Evolutionary conservation across 176 grass and related monocot genomes (phyloP).

Genomic region (Oryza meyeriana): DNA sequence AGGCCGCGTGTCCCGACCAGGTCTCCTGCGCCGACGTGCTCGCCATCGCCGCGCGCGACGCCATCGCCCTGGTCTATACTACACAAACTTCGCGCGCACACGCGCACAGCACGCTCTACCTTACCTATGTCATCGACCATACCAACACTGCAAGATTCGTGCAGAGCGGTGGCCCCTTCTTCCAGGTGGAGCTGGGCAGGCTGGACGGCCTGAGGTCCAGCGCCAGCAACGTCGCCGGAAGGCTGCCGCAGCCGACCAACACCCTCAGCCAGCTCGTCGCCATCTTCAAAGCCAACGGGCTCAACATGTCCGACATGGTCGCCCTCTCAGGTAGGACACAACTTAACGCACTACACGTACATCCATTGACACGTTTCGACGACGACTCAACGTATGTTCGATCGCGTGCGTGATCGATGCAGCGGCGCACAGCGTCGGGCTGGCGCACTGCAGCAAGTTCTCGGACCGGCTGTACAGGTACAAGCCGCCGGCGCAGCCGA

Average conservation of each 20-base stretch:
- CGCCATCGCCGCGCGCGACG: constrained; percentile 67
- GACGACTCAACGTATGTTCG: not conserved
- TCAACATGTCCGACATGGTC: constrained; percentile 58
- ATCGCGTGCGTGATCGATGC: not conserved
- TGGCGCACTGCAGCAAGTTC: constrained; percentile 75
- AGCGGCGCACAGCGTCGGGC: constrained; percentile 71
- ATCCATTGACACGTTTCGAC: not conserved
- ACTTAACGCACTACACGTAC: not conserved
- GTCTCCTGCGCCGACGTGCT: constrained; percentile 94
- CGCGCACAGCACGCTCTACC: not conserved
- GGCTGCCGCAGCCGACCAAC: constrained; percentile 43
- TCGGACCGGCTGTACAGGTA: constrained; percentile 38
- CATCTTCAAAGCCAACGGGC: constrained; percentile 46
- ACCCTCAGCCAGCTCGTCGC: constrained; percentile 42
- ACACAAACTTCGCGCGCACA: not conserved
- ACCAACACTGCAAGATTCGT: not conserved
- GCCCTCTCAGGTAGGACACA: constrained; percentile 55
- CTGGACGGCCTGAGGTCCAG: constrained; percentile 64
- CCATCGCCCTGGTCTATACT: constrained; percentile 46
- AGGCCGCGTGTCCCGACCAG: constrained; percentile 42
- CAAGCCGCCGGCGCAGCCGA: not conserved
- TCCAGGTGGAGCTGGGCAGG: constrained; percentile 72
- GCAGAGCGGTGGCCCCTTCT: constrained; percentile 68
- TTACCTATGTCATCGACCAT: not conserved
- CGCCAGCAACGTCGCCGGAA: constrained; percentile 43